Percentiles rank a stretch among this genome's conserved stretches.
These are phyloP conservation scores for Phytophthora rubi DNA, from an alignment of 352 stramenopile genomes.

Conservation along the genomic window DNA sequence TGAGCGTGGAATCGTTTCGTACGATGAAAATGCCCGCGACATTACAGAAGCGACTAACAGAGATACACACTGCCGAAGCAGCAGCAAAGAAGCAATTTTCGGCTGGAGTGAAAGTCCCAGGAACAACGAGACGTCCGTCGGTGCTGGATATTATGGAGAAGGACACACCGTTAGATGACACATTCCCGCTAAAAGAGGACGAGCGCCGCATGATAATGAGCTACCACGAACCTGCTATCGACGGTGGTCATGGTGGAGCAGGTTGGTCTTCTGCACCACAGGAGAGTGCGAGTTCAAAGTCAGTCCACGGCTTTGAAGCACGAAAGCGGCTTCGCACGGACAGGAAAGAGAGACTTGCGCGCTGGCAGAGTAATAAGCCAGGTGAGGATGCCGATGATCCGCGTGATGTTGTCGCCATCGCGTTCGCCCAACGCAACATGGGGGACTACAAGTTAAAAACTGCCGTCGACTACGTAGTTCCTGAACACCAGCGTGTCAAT, in stretches of 20 bases:
- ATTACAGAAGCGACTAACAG: constrained; percentile 69
- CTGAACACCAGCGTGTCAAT: constrained; percentile 90
- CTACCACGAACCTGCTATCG: constrained; percentile 19
- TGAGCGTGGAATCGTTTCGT: constrained; percentile 82
- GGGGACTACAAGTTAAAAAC: constrained; percentile 94
- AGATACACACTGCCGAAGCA: constrained; percentile 61
- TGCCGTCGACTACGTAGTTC: constrained; percentile 87
- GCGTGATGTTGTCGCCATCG: constrained; percentile 90
- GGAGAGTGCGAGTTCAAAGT: constrained; percentile 22
- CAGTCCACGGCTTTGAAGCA: constrained; percentile 81
- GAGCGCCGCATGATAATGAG: constrained; percentile 56
- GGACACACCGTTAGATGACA: constrained; percentile 45
- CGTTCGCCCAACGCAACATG: constrained; percentile 88
- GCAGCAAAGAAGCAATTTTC: constrained; percentile 24
- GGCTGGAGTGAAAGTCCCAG: background rate
- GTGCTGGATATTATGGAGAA: constrained; percentile 80
- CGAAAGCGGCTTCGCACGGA: constrained; percentile 79
- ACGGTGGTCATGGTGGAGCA: constrained; percentile 5
- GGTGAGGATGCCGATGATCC: constrained; percentile 91
- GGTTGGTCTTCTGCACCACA: constrained; percentile 13
- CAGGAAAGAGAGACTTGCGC: constrained; percentile 66
- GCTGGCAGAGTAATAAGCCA: constrained; percentile 78
- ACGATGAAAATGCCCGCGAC: constrained; percentile 76
- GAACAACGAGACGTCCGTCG: constrained; percentile 31
- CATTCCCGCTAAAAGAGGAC: constrained; percentile 69